phyloP scores from a whole-genome alignment of 805 yeast species.

The Kuraishia piskuri region DNA sequence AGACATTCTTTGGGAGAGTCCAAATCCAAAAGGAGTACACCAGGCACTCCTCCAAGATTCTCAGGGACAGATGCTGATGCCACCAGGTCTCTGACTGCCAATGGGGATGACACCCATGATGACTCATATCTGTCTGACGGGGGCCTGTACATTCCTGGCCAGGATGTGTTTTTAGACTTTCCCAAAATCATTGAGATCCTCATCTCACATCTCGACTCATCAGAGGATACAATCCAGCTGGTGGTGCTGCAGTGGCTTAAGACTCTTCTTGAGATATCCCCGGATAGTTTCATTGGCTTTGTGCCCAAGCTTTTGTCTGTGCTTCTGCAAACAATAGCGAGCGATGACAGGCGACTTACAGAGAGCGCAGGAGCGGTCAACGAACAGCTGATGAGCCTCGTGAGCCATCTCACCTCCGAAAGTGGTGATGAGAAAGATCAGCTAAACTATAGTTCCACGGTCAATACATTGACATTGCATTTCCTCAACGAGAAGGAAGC shows the following conservation, averaged over 20 bases:
- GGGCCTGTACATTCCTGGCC: constrained; percentile 61
- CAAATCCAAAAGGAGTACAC: not conserved
- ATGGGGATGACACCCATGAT: constrained; percentile 9
- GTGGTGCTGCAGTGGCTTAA: constrained; percentile 80
- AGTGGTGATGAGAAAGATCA: constrained; percentile 27
- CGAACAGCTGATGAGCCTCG: constrained; percentile 41
- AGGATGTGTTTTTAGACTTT: constrained; percentile 74
- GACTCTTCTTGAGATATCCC: constrained; percentile 62
- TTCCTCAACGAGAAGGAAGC: constrained; percentile 69
- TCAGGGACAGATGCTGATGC: not conserved
- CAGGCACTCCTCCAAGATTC: not conserved
- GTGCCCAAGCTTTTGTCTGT: constrained; percentile 70
- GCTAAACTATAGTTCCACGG: constrained; percentile 49
- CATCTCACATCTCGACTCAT: constrained; percentile 68
- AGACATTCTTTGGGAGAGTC: constrained; percentile 6
- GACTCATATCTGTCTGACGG: constrained; percentile 31
- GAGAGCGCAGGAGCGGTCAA: constrained; percentile 52
- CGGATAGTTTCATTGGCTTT: constrained; percentile 63
- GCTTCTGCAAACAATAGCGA: constrained; percentile 54
- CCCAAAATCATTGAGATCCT: constrained; percentile 74
- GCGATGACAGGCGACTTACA: constrained; percentile 38
- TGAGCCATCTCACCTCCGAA: constrained; percentile 22
- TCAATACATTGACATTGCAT: constrained; percentile 65
- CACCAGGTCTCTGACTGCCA: not conserved
- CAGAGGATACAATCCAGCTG: constrained; percentile 68